Evolutionary conservation across 2,329 filamentous ascomycete species (phyloP).

Genomic region (Pseudocercospora pini-densiflorae): DNA sequence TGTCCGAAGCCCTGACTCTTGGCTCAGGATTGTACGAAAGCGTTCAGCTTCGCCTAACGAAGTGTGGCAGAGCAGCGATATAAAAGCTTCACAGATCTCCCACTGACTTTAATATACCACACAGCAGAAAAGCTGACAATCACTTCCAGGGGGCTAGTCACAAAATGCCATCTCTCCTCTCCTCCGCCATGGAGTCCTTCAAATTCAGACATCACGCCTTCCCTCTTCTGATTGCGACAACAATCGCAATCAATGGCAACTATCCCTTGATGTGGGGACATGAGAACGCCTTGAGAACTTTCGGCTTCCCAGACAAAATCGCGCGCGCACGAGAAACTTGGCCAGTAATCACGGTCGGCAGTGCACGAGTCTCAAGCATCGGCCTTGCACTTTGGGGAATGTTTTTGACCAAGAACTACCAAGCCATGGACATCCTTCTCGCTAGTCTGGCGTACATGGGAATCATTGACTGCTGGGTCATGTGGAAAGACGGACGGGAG

Average conservation of each 20-base stretch:
- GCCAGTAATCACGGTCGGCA: neutral
- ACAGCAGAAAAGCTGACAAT: no score
- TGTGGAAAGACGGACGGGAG: neutral
- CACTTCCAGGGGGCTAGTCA: no score
- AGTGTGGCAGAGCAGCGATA: no score
- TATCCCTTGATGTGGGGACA: neutral
- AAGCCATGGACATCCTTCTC: neutral
- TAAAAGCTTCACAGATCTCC: no score
- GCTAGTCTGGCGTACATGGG: neutral
- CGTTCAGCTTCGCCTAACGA: no score
- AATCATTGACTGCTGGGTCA: neutral
- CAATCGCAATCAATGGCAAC: constrained; percentile 4
- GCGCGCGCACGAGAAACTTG: neutral
- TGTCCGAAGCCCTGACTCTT: no score
- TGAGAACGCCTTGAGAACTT: neutral
- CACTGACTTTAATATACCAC: no score
- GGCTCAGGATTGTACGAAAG: no score
- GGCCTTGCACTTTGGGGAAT: neutral
- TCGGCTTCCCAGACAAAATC: neutral
- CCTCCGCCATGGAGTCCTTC: neutral
- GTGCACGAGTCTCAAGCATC: neutral
- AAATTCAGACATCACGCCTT: neutral
- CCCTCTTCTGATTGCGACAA: neutral
- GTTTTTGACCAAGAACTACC: neutral
- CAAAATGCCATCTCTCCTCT: neutral